phyloP scores from a whole-genome alignment of 257 asterid genomes.

The Przewalskia tangutica region DNA sequence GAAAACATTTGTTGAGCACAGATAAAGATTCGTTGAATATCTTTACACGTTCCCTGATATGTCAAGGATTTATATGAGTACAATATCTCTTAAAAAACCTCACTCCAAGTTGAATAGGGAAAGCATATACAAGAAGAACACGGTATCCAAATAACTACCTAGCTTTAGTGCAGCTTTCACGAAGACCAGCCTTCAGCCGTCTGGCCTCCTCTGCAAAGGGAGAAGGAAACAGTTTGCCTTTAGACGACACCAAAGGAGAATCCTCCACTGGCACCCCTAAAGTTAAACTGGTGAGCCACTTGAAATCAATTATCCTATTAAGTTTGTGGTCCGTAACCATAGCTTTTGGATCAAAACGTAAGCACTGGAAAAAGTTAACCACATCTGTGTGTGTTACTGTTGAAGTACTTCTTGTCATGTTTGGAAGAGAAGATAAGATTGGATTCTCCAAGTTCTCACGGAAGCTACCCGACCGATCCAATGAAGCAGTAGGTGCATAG shows the following conservation, averaged over 20 bases:
- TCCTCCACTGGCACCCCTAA: constrained; percentile 70
- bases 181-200: constrained; percentile 64
- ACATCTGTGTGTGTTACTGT: constrained; percentile 68
- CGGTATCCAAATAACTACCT: constrained; percentile 41
- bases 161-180: constrained; percentile 62
- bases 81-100: constrained; percentile 9
- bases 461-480: constrained; percentile 74
- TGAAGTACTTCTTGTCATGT: constrained; percentile 59
- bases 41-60: constrained; percentile 82
- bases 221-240: constrained; percentile 45
- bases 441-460: constrained; percentile 71
- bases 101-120: constrained; percentile 9
- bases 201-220: constrained; percentile 69
- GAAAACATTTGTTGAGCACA: constrained; percentile 75
- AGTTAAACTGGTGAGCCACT: constrained; percentile 66
- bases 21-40: constrained; percentile 72
- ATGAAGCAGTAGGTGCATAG: constrained; percentile 39
- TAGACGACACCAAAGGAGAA: constrained; percentile 43
- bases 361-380: constrained; percentile 61
- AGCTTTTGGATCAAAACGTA: constrained; percentile 79
- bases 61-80: constrained; percentile 4
- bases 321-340: constrained; percentile 78
- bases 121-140: neutral
- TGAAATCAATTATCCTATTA: constrained; percentile 60
- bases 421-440: constrained; percentile 63